phyloP scores from a whole-genome alignment of 2,329 filamentous ascomycete genomes.

The Aspergillus fijiensis region DNA sequence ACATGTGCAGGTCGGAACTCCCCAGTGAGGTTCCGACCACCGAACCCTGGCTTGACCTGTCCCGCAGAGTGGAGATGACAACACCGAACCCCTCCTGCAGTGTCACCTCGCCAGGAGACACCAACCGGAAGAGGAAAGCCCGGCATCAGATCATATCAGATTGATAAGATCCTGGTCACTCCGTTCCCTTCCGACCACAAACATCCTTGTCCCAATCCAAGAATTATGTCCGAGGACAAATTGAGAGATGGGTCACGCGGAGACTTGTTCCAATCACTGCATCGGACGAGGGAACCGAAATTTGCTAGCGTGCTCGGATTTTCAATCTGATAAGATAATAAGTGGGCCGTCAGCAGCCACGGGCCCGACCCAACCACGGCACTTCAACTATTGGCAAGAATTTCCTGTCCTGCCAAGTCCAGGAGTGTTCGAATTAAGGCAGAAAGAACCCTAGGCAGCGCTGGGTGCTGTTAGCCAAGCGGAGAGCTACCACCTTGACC shows the following conservation, averaged over 20 bases:
- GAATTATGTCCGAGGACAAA: not conserved
- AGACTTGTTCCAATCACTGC: not conserved
- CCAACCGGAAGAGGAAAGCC: slow-evolving; percentile 3
- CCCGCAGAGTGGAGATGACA: not conserved
- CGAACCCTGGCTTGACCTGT: not conserved
- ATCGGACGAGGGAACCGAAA: not conserved
- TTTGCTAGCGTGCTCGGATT: not conserved
- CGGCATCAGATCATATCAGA: slow-evolving; percentile 8
- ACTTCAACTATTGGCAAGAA: not conserved
- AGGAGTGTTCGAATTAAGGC: no score
- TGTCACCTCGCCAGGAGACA: not conserved
- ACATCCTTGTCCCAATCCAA: not conserved
- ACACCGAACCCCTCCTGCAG: not conserved
- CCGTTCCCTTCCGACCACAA: not conserved
- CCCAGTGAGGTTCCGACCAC: not conserved
- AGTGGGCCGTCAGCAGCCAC: not conserved
- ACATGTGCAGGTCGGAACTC: not conserved
- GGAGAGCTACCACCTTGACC: not conserved
- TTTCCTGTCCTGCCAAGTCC: not conserved
- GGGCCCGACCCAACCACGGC: not conserved
- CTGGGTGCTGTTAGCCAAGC: no score
- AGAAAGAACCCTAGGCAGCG: no score
- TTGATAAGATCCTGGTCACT: slow-evolving; percentile 3
- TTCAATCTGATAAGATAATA: not conserved
- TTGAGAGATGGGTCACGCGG: not conserved